Conservation (phyloP, 1,139 yeast species). For the Martiniozyma asiatica region DNA sequence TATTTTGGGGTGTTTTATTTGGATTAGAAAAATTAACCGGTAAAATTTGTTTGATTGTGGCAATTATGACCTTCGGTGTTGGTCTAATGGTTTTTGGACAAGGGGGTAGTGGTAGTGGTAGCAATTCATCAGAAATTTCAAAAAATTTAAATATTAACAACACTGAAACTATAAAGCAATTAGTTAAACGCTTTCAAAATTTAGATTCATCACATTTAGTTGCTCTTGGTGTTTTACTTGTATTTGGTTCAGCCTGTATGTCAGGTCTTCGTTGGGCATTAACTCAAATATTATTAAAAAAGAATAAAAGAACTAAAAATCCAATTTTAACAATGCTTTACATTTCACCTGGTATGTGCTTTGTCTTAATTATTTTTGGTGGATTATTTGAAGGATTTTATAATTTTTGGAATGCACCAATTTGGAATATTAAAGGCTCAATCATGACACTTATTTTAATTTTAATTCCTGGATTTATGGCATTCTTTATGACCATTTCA, state of each 20-base stretch:
- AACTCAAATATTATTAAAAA: slow-evolving; percentile 68
- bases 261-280: slow-evolving; percentile 93
- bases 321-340: slow-evolving; percentile 84
- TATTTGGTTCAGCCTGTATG: slow-evolving; percentile 64
- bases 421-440: slow-evolving; percentile 54
- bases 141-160: background rate
- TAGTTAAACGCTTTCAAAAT: background rate
- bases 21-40: slow-evolving; percentile 61
- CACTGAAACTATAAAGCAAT: background rate
- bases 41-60: slow-evolving; percentile 55
- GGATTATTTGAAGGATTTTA: slow-evolving; percentile 52
- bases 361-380: slow-evolving; percentile 49
- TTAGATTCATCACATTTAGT: slow-evolving; percentile 5
- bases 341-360: slow-evolving; percentile 74
- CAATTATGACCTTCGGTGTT: slow-evolving; percentile 73
- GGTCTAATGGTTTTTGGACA: slow-evolving; percentile 63
- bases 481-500: slow-evolving; percentile 81
- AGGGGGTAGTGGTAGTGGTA: background rate
- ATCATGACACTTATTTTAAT: slow-evolving; percentile 44
- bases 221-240: slow-evolving; percentile 56
- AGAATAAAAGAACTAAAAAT: slow-evolving; percentile 47
- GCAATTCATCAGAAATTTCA: background rate
- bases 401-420: slow-evolving; percentile 37
- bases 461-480: slow-evolving; percentile 72
- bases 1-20: slow-evolving; percentile 74